Conservation (phyloP, 768 basidiomycete genomes). For the Leccinum longicurvipes region DNA sequence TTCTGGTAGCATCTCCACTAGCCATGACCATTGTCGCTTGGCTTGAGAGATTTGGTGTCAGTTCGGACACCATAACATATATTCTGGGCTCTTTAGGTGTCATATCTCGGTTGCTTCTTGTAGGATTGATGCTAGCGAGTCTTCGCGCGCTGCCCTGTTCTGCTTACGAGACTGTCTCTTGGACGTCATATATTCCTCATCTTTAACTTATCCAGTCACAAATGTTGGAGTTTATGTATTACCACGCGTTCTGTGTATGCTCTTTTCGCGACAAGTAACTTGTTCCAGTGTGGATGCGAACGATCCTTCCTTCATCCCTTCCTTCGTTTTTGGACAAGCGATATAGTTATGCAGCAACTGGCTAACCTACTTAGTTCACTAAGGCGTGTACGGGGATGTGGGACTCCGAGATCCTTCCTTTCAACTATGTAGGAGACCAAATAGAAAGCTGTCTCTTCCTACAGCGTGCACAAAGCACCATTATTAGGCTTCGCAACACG, state of each 20-base stretch:
- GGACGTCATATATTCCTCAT: conserved; percentile 1
- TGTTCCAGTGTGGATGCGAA: no score
- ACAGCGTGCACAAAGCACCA: no score
- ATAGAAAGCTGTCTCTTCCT: no score
- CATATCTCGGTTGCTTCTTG: neutral
- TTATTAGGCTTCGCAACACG: no score
- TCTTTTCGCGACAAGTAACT: no score
- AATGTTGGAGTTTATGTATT: neutral
- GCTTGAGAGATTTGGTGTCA: neutral
- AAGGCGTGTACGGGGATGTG: no score
- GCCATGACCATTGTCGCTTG: neutral
- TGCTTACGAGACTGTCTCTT: neutral
- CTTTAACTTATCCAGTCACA: neutral
- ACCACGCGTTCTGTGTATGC: neutral
- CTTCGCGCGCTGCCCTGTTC: neutral
- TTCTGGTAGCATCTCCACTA: neutral
- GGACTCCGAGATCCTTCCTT: no score
- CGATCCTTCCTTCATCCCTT: no score
- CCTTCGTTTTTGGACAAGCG: no score
- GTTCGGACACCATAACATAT: neutral
- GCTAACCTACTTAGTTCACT: no score
- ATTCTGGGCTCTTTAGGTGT: neutral
- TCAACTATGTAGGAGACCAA: no score
- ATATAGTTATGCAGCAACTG: no score
- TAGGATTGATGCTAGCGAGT: neutral